Percentiles rank a stretch among this genome's conserved stretches.
Evolutionary conservation across 208 protist genomes (phyloP).

Genomic region (Leishmania guyanensis): DNA sequence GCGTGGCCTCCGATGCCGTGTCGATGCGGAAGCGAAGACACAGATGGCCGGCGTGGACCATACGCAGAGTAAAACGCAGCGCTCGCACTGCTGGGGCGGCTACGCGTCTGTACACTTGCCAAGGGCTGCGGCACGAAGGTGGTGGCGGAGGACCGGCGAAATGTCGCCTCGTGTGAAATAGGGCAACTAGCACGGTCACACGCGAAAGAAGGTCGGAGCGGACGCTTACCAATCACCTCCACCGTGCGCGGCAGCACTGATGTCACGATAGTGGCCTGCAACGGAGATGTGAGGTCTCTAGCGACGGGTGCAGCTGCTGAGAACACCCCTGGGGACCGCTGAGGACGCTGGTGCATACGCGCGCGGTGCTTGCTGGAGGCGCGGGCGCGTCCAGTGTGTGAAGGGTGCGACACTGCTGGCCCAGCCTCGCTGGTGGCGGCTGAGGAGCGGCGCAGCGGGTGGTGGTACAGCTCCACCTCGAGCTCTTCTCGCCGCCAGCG

Average conservation of each 20-base stretch:
- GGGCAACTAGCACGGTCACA: background rate
- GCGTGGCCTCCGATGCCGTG: background rate
- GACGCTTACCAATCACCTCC: conserved; percentile 33
- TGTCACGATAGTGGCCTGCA: conserved; percentile 64
- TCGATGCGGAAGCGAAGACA: background rate
- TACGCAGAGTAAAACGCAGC: conserved; percentile 10
- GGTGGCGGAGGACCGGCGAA: background rate
- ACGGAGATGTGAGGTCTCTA: conserved; percentile 6
- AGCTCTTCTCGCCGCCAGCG: conserved; percentile 29
- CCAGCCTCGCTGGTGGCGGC: background rate
- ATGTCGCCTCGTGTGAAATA: background rate
- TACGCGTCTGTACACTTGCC: background rate
- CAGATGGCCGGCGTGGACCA: background rate
- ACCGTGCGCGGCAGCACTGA: conserved; percentile 57
- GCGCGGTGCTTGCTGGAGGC: background rate
- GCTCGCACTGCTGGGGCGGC: conserved; percentile 17
- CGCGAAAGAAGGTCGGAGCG: background rate
- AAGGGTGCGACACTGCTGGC: background rate
- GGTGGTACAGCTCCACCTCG: conserved; percentile 29
- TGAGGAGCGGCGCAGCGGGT: background rate
- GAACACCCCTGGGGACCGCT: background rate
- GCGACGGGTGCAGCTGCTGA: conserved; percentile 2
- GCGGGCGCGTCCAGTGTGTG: background rate
- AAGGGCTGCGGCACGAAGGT: background rate
- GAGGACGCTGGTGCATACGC: conserved; percentile 8